Conservation (phyloP, 2,329 filamentous ascomycete species). For the Aureobasidium namibiae region DNA sequence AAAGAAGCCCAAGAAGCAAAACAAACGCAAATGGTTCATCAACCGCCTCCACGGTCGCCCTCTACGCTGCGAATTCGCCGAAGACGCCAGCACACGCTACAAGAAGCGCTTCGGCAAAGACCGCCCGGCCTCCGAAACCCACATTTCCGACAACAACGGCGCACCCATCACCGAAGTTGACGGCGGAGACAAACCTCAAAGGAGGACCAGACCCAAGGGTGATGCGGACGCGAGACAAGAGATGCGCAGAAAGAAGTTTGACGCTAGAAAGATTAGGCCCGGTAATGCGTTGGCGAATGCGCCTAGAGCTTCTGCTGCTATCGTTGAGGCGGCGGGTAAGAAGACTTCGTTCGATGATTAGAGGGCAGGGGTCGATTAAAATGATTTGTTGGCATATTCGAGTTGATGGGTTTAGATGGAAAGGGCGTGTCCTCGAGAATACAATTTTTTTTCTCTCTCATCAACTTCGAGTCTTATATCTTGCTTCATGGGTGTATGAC, state of each 20-base stretch:
- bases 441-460: too few relatives aligned
- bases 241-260: slow-evolving; percentile 29
- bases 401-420: too few relatives aligned
- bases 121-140: slow-evolving; percentile 23
- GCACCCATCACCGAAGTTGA: slow-evolving; percentile 19
- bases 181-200: slow-evolving; percentile 19
- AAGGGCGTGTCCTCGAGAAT: too few relatives aligned
- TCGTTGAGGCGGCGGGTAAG: slow-evolving; percentile 69
- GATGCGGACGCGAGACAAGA: slow-evolving; percentile 26
- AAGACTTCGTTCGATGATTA: slow-evolving; percentile 67
- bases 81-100: slow-evolving; percentile 81
- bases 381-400: too few relatives aligned
- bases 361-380: too few relatives aligned
- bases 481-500: too few relatives aligned
- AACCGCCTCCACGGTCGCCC: slow-evolving; percentile 73
- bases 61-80: slow-evolving; percentile 85
- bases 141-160: slow-evolving; percentile 13
- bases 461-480: too few relatives aligned
- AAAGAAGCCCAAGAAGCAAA: slow-evolving; percentile 36
- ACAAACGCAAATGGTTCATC: slow-evolving; percentile 64
- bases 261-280: slow-evolving; percentile 37
- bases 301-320: slow-evolving; percentile 64
- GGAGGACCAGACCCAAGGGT: slow-evolving; percentile 21
- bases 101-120: slow-evolving; percentile 83
- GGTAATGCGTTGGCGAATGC: slow-evolving; percentile 38